Percentiles rank a stretch among this genome's conserved stretches.
Conservation (phyloP, 345 rosid species). For the Salix dunnii region DNA sequence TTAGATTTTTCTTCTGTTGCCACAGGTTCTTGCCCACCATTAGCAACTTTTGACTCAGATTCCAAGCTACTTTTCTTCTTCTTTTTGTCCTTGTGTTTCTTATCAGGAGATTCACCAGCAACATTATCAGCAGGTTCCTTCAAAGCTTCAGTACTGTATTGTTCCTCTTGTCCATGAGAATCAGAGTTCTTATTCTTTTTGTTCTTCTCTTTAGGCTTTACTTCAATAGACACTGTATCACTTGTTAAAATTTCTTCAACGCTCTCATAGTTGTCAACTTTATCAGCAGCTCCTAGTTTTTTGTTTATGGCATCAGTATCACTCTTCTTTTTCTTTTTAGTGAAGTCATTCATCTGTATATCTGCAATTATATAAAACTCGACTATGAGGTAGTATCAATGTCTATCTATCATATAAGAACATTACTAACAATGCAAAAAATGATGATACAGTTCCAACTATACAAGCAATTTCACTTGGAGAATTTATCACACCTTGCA, state of each 20-base stretch:
- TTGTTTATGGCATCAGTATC: conserved; percentile 10
- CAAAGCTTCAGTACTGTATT: neutral
- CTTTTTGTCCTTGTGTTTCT: conserved; percentile 40
- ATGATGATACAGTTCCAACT: neutral
- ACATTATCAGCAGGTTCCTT: conserved; percentile 16
- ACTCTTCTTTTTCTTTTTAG: conserved; percentile 24
- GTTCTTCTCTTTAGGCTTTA: conserved; percentile 23
- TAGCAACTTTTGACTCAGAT: conserved; percentile 7
- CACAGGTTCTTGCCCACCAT: conserved; percentile 8
- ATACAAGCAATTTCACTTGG: neutral
- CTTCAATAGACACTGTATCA: neutral
- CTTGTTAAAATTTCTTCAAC: neutral
- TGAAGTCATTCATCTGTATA: conserved; percentile 3
- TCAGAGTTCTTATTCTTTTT: conserved; percentile 18
- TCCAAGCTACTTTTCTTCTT: conserved; percentile 41
- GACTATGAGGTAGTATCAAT: neutral
- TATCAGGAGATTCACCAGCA: conserved; percentile 4
- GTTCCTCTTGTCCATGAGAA: conserved; percentile 11
- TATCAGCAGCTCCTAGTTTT: conserved; percentile 17
- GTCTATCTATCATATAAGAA: neutral
- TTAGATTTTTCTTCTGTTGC: conserved; percentile 22
- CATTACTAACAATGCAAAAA: neutral
- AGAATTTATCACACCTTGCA: conserved; percentile 28
- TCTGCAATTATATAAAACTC: conserved; percentile 18
- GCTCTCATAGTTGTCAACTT: neutral